These are phyloP conservation scores for Lepidium aucheri DNA, from an alignment of 345 rosid genomes.

Conservation along the genomic window DNA sequence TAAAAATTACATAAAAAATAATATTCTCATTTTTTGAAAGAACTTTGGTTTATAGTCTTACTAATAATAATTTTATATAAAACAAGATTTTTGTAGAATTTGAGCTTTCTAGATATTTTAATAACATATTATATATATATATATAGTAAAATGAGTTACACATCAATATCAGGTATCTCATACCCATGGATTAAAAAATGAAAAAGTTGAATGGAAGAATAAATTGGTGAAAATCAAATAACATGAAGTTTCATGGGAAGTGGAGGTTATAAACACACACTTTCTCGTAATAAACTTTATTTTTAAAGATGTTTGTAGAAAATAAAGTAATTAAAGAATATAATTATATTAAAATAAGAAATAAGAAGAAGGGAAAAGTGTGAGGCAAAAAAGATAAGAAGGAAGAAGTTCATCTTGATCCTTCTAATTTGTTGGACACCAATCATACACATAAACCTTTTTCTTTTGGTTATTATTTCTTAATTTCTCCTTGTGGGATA, in stretches of 20 bases:
- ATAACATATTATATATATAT: not conserved
- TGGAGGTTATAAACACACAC: conserved; percentile 22
- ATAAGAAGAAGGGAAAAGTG: conserved; percentile 26
- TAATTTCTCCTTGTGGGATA: conserved; percentile 26
- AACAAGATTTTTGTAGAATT: not conserved
- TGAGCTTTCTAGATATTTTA: not conserved
- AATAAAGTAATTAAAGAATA: not conserved
- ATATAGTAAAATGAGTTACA: conserved; percentile 2
- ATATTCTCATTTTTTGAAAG: not conserved
- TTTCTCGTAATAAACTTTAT: conserved; percentile 8
- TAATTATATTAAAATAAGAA: conserved; percentile 26
- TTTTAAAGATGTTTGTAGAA: not conserved
- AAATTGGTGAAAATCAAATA: conserved; percentile 33
- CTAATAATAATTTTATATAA: not conserved
- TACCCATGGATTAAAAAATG: conserved; percentile 21
- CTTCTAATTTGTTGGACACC: conserved; percentile 42
- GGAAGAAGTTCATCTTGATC: conserved; percentile 52
- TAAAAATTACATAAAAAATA: no score
- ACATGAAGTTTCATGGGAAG: conserved; percentile 39
- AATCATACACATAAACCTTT: conserved; percentile 33
- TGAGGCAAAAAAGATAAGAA: conserved; percentile 19
- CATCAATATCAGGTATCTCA: conserved; percentile 24
- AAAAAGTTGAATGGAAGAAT: conserved; percentile 27
- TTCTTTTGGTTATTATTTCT: conserved; percentile 19
- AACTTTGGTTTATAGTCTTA: not conserved